Conservation (phyloP, 2,329 filamentous ascomycete genomes). For the Laburnicola sp. region DNA sequence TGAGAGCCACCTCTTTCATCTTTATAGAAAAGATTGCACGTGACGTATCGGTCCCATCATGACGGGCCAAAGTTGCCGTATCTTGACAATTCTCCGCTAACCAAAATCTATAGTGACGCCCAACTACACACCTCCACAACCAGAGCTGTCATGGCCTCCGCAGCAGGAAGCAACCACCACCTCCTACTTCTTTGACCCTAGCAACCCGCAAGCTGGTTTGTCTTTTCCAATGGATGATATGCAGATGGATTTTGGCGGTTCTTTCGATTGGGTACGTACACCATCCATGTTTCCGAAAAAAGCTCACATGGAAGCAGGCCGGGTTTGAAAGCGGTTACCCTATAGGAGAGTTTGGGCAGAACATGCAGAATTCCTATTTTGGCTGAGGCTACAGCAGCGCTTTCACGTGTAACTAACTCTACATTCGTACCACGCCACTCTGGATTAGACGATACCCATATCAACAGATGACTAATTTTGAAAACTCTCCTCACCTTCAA, state of each 20-base stretch:
- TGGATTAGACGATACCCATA: too few relatives aligned
- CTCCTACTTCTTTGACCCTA: conserved; percentile 22
- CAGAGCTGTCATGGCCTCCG: not conserved
- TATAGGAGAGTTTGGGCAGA: conserved; percentile 11
- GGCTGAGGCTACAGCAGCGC: not conserved
- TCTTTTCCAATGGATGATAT: conserved; percentile 24
- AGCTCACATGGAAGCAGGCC: conserved; percentile 8
- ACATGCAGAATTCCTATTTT: conserved; percentile 4
- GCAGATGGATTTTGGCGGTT: conserved; percentile 28
- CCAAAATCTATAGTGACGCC: not conserved
- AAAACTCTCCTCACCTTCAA: too few relatives aligned
- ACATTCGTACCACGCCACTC: too few relatives aligned
- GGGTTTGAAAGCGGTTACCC: conserved; percentile 17
- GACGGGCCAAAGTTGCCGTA: not conserved
- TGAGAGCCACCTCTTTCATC: not conserved
- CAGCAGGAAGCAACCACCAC: not conserved
- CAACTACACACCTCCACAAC: not conserved
- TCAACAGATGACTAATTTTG: too few relatives aligned
- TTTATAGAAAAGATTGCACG: not conserved
- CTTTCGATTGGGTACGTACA: conserved; percentile 31
- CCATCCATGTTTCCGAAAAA: not conserved
- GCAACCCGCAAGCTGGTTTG: not conserved
- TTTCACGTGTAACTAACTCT: too few relatives aligned
- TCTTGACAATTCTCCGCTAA: not conserved
- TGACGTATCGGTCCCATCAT: not conserved